Base-by-base conservation (phyloP, 495 filamentous ascomycete species). In the Hypoxylon fragiforme region DNA sequence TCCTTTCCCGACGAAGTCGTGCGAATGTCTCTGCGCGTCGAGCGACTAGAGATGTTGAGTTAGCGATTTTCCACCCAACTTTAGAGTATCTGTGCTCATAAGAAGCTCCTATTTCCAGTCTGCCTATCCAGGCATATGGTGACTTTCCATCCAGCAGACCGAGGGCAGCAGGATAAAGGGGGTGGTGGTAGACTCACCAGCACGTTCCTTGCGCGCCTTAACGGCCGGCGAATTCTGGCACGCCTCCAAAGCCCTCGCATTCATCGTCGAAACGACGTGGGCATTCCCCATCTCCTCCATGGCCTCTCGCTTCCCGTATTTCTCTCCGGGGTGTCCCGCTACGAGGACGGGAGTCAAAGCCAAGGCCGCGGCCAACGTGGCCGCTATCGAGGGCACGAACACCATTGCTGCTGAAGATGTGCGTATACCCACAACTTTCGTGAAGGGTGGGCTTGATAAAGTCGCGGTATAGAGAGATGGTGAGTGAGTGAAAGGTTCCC, bases 161-260 rank as follows among this genome's bases (percentile, higher is more conserved):
- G n/a, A n/a, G n/a, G n/a, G 24, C 9, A 28, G 9, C 24, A 9
- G 24, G 24, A 28, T 4, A 9, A 37, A 18, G 8, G 7, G 34
- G 34, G 34, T 7, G 34, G 8, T 37, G 21, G 15, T 36, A 6
- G 12, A 44, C 58, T 52, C 36, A 62, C 58, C 59, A 1, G 65
- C 65, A 26, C 65, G 65, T 19, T 61, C 59, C 21, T 62, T 66
- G 7, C 65, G 65, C 26, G 53, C 62, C 21, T 59, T 63, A 1
- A 68, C 63, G n/a, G 50, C 53, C 1, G 60, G 59, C n/a, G 54
- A 53, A 19, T 64, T 56, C 21, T 61, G 57, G 44, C 65, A 68
- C 9, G 59, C 44, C 26, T 64, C 53, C 6, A 68, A 41, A 30
- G 63, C 65, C 49, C 57, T 58, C 2, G 53, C 39, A 54, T 68